Percentiles rank a stretch among this genome's conserved stretches.
Evolutionary conservation across 306 rosid genomes (phyloP).

Genomic region (Begonia masoniana): DNA sequence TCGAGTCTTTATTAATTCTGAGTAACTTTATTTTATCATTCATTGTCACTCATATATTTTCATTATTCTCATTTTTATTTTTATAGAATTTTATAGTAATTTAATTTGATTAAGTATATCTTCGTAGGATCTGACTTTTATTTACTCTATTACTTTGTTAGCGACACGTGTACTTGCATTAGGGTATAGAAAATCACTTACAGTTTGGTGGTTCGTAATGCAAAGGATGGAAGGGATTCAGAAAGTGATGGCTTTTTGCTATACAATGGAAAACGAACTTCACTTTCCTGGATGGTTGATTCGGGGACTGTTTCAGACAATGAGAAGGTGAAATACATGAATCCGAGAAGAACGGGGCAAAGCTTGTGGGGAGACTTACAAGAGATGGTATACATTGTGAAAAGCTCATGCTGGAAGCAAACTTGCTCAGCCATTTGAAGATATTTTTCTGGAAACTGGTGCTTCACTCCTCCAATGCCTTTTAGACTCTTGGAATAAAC

Average conservation of each 20-base stretch:
- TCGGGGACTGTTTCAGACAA: conserved; percentile 49
- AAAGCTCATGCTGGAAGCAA: conserved; percentile 60
- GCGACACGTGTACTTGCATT: too few relatives aligned
- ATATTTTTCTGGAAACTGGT: conserved; percentile 46
- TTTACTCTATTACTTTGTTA: too few relatives aligned
- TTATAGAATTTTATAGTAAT: too few relatives aligned
- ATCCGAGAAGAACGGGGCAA: conserved; percentile 19
- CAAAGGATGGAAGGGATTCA: conserved; percentile 47
- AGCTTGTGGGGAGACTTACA: conserved; percentile 50
- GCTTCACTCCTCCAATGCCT: conserved; percentile 70
- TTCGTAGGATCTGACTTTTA: too few relatives aligned
- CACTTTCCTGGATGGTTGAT: conserved; percentile 87
- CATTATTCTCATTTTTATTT: too few relatives aligned
- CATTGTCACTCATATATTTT: too few relatives aligned
- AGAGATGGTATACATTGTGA: conserved; percentile 75
- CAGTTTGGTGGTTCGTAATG: conserved; percentile 57
- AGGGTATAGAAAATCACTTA: too few relatives aligned
- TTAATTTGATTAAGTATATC: too few relatives aligned
- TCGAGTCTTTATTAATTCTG: too few relatives aligned
- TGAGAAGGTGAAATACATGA: conserved; percentile 52
- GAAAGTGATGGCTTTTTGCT: conserved; percentile 56
- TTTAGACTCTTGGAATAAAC: conserved; percentile 83
- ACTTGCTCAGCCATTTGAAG: conserved; percentile 40
- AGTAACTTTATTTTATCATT: too few relatives aligned
- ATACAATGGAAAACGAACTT: conserved; percentile 71